Conservation (phyloP, 495 filamentous ascomycete genomes). For the Cudoniella acicularis region DNA sequence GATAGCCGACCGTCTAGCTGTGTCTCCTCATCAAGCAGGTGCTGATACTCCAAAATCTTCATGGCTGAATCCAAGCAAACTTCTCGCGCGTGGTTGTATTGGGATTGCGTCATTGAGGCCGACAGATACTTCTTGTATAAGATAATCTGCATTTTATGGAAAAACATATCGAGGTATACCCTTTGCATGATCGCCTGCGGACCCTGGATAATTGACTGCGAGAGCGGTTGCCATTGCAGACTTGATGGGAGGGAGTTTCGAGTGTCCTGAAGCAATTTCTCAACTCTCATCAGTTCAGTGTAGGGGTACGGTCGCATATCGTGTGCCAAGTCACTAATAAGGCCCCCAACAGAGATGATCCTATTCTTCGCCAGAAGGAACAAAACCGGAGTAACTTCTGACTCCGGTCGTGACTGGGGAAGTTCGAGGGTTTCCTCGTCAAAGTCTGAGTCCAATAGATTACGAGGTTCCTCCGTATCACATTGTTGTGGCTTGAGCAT, state of each 20-base stretch:
- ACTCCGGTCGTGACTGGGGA: constrained; percentile 34
- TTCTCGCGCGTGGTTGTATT: constrained; percentile 29
- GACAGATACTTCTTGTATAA: constrained; percentile 34
- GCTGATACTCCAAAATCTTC: constrained; percentile 34
- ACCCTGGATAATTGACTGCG: not conserved
- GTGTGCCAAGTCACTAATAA: not conserved
- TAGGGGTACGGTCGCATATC: not conserved
- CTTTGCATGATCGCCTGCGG: constrained; percentile 27
- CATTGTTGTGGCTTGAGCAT: constrained; percentile 29
- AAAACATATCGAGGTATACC: constrained; percentile 28
- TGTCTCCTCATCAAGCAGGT: constrained; percentile 39
- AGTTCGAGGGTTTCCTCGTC: constrained; percentile 32
- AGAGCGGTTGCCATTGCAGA: constrained; percentile 19
- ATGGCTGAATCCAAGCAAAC: constrained; percentile 30
- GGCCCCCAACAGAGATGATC: not conserved
- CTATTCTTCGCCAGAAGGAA: constrained; percentile 37
- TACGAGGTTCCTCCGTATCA: constrained; percentile 40
- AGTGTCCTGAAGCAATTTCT: not conserved
- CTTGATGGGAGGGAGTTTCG: constrained; percentile 7
- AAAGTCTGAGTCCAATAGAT: constrained; percentile 41
- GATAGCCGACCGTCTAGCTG: constrained; percentile 16
- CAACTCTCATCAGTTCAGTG: not conserved
- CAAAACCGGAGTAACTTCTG: constrained; percentile 31
- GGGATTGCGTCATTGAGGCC: constrained; percentile 12
- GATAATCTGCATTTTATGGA: constrained; percentile 26